A percentile compares a stretch with the other conserved stretches of the same genome.
Conservation (phyloP, 495 filamentous ascomycete species). For the Penicillium taxi region DNA sequence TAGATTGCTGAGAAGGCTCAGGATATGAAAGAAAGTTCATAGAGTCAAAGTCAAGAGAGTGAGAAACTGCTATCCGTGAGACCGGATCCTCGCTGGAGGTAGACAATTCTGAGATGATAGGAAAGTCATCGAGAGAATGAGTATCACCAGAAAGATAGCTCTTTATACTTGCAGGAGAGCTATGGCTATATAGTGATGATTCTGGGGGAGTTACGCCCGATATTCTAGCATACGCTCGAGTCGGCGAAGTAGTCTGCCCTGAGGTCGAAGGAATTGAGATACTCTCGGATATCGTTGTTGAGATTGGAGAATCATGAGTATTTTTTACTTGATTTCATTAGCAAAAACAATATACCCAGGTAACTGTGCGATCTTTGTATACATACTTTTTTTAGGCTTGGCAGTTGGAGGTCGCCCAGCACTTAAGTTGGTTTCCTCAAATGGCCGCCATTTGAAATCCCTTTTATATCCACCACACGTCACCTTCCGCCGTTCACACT, state of each 20-base stretch:
- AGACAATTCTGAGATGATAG: slow-evolving; percentile 1
- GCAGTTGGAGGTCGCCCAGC: slow-evolving; percentile 33
- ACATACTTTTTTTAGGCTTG: slow-evolving; percentile 46
- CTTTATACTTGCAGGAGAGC: slow-evolving; percentile 15
- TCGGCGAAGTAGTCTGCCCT: slow-evolving; percentile 11
- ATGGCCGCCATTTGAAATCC: slow-evolving; percentile 77
- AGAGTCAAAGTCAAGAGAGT: slow-evolving; percentile 9
- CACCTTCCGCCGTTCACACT: slow-evolving; percentile 64
- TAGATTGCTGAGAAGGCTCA: slow-evolving; percentile 13
- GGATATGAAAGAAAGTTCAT: slow-evolving; percentile 18
- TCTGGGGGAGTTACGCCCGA: slow-evolving; percentile 11
- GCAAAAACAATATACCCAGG: background rate
- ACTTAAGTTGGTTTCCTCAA: slow-evolving; percentile 59
- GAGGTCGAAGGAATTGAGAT: slow-evolving; percentile 15
- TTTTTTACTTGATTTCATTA: background rate
- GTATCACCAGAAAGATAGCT: slow-evolving; percentile 17
- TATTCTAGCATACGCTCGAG: slow-evolving; percentile 3
- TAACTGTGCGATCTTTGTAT: background rate
- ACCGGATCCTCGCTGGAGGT: slow-evolving; percentile 11
- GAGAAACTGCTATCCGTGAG: slow-evolving; percentile 3
- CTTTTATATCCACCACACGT: slow-evolving; percentile 73
- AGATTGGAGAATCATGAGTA: slow-evolving; percentile 2
- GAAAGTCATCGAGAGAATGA: slow-evolving; percentile 13
- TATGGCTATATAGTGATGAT: slow-evolving; percentile 10
- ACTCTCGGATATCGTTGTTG: background rate